A percentile compares a stretch with the other conserved stretches of the same genome.
Conservation (phyloP, 2,329 filamentous ascomycete genomes). For the Colletotrichum sp. region DNA sequence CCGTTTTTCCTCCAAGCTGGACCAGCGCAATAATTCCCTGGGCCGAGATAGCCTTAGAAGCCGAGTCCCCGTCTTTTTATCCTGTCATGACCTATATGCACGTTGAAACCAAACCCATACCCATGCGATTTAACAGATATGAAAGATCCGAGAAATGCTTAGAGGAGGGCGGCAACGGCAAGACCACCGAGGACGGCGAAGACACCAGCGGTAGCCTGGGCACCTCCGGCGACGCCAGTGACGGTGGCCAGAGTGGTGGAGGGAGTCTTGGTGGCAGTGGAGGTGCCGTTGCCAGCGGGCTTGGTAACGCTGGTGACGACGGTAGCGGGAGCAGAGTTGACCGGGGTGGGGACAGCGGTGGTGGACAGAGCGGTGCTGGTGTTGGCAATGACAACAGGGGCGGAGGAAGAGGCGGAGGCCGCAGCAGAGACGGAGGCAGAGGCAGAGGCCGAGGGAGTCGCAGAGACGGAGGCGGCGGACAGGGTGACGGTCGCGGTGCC, state of each 20-base stretch:
- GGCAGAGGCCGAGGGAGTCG: constrained; percentile 35
- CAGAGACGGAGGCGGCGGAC: constrained; percentile 35
- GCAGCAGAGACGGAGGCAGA: constrained; percentile 26
- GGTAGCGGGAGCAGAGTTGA: constrained; percentile 26
- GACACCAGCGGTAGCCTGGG: constrained; percentile 20
- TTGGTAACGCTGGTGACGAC: constrained; percentile 23
- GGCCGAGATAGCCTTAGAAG: background rate
- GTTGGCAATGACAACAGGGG: constrained; percentile 29
- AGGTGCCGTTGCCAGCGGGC: constrained; percentile 15
- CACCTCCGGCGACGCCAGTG: background rate
- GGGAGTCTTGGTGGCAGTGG: background rate
- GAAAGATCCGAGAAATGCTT: constrained; percentile 20
- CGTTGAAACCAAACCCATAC: constrained; percentile 16
- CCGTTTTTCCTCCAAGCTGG: background rate
- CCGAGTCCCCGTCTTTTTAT: constrained; percentile 20
- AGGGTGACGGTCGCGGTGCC: constrained; percentile 29
- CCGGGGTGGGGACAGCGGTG: constrained; percentile 16
- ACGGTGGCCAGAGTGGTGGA: constrained; percentile 9
- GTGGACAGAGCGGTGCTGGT: constrained; percentile 25
- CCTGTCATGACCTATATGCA: constrained; percentile 21
- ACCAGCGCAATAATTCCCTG: background rate
- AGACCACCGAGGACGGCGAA: constrained; percentile 22
- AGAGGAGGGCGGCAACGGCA: constrained; percentile 20
- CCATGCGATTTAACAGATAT: constrained; percentile 18
- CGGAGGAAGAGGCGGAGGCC: constrained; percentile 24